Base-by-base conservation (phyloP, 768 basidiomycete species). In the Myochromella boudieri region DNA sequence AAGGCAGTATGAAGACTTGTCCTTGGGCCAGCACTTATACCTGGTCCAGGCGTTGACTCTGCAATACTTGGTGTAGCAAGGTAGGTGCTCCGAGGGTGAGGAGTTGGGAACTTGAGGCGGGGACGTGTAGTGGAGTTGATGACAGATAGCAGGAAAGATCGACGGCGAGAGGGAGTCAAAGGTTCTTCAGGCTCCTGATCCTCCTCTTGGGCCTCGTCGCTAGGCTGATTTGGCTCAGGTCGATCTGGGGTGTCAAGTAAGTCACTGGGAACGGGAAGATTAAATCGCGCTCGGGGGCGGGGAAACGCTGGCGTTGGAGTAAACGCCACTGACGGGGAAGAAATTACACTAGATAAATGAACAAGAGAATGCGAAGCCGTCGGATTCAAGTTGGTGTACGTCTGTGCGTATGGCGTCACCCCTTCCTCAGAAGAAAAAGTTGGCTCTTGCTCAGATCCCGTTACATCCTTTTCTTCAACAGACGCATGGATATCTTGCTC, bases 81-180 rank as follows among this genome's bases (percentile, higher is more conserved):
- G 45, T 52, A 33, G 5, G 66, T 46, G 55, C 43, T 57, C 32
- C 71, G 70, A 1, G 82, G 79, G 66, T 84, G 77, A 29, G 87
- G 81, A 11, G 89, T 82, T 17, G 80, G 74, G 55, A 78, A 64
- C 59, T 78, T 75, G 59, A 91, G 71, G 7, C 85, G 78, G 0
- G 90, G 88, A 25, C 89, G 82, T 3, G 86, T 71, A 1, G 85
- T 89, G 4, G 90, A 90, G 58, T 91, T 86, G 60, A 94, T 87
- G 6, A 93, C 85, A 7, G 82, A 83, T 29, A 94, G 77, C 10
- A 94, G 77, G 69, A 94, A 92, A 1, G 87, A 91, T 12, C 82
- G 81, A 31, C 87, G 82, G 49, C 86, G 83, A 10, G 83, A 79
- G 2, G 88, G 90, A 1, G 89, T 92, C 33, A 82, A 63, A 3